phyloP scores from a whole-genome alignment of 2,329 filamentous ascomycete species.

The Beauveria varroae region DNA sequence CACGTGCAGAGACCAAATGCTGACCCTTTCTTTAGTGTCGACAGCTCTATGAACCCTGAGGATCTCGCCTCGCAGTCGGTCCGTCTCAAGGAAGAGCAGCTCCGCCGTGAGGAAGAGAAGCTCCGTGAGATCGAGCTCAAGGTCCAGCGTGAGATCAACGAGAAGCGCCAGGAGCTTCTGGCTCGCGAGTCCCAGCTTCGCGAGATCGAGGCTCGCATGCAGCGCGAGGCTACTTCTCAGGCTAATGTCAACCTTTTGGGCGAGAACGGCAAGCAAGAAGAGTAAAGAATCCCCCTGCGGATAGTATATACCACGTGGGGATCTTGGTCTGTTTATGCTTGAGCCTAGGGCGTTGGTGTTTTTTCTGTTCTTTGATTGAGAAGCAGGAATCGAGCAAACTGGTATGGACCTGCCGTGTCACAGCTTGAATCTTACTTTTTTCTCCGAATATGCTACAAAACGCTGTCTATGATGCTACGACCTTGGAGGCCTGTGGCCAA shows the following conservation, averaged over 20 bases:
- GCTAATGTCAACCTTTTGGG: slow-evolving; percentile 30
- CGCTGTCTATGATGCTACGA: slow-evolving; percentile 24
- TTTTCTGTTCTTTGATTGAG: slow-evolving; percentile 32
- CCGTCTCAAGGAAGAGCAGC: slow-evolving; percentile 98
- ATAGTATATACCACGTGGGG: background rate
- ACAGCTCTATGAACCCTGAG: slow-evolving; percentile 86
- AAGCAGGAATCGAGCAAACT: slow-evolving; percentile 32
- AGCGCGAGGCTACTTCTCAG: slow-evolving; percentile 65
- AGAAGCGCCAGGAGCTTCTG: slow-evolving; percentile 97
- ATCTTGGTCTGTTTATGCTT: slow-evolving; percentile 37
- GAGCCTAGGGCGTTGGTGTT: slow-evolving; percentile 38
- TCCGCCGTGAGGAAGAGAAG: slow-evolving; percentile 99
- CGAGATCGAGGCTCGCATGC: slow-evolving; percentile 97
- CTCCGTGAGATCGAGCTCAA: slow-evolving; percentile 98
- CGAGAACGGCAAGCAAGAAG: slow-evolving; percentile 40
- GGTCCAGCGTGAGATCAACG: slow-evolving; percentile 99
- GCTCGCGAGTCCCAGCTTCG: slow-evolving; percentile 97
- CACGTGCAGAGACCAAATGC: slow-evolving; percentile 12
- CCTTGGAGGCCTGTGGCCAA: slow-evolving; percentile 18
- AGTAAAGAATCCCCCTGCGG: slow-evolving; percentile 26
- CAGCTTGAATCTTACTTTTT: slow-evolving; percentile 27
- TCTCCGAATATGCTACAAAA: slow-evolving; percentile 23
- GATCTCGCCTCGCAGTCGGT: slow-evolving; percentile 95
- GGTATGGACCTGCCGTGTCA: slow-evolving; percentile 30
- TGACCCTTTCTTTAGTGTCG: slow-evolving; percentile 47